A percentile compares a stretch with the other conserved stretches of the same genome.
Evolutionary conservation across 768 basidiomycete species (phyloP).

Genomic region (Boletus edulis): DNA sequence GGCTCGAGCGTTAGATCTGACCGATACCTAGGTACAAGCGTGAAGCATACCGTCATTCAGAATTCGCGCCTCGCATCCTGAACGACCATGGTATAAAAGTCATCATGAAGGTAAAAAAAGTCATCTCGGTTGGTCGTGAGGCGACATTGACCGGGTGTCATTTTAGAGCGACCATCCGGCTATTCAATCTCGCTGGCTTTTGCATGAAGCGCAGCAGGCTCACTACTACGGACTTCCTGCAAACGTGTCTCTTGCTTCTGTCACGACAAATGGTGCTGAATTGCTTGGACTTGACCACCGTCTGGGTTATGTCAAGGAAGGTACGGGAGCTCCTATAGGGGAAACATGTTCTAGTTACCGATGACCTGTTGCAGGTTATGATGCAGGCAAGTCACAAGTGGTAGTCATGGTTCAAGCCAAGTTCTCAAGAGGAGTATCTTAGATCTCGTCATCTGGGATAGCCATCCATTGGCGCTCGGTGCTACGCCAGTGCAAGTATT

Average conservation of each 20-base stretch:
- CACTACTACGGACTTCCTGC: conserved; percentile 76
- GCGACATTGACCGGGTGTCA: not conserved
- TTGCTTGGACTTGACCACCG: conserved; percentile 78
- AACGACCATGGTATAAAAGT: conserved; percentile 48
- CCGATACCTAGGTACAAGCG: conserved; percentile 46
- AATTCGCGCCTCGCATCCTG: conserved; percentile 55
- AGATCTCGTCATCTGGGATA: conserved; percentile 66
- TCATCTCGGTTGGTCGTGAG: not conserved
- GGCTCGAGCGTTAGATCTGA: not conserved
- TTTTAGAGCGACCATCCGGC: conserved; percentile 64
- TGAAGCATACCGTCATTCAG: conserved; percentile 54
- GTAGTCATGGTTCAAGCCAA: not conserved
- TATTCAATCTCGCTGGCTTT: conserved; percentile 67
- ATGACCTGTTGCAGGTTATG: conserved; percentile 48
- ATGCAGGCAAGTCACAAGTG: conserved; percentile 44
- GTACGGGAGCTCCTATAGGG: conserved; percentile 26
- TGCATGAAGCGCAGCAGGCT: conserved; percentile 84
- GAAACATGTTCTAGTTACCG: not conserved
- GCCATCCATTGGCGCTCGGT: conserved; percentile 74
- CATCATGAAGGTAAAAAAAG: conserved; percentile 44
- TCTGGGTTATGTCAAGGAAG: conserved; percentile 70
- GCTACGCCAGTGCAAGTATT: conserved; percentile 81
- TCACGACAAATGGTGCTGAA: conserved; percentile 71
- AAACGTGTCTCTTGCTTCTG: conserved; percentile 67
- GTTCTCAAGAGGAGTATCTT: not conserved